A percentile compares a stretch with the other conserved stretches of the same genome.
Conservation (phyloP, 2,329 filamentous ascomycete genomes). For the Cylindrodendrum hubeiense region DNA sequence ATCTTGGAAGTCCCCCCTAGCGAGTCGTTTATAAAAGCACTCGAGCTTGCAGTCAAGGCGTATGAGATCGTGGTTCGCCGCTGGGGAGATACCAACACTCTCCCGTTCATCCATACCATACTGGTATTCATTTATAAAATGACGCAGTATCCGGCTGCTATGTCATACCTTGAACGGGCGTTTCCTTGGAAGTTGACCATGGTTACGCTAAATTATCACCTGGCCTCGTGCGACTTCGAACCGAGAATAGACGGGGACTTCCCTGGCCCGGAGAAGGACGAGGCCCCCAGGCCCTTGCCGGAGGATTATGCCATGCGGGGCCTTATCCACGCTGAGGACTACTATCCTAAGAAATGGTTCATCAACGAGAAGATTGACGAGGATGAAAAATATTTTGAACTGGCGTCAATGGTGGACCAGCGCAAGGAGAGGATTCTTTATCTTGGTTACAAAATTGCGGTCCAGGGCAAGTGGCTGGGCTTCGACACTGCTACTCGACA, state of each 20-base stretch:
- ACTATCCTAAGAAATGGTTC: constrained; percentile 73
- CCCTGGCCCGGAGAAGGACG: constrained; percentile 57
- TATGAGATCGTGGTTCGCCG: constrained; percentile 63
- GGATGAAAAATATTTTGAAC: constrained; percentile 75
- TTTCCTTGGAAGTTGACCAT: constrained; percentile 65
- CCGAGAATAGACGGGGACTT: constrained; percentile 60
- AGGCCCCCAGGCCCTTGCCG: constrained; percentile 67
- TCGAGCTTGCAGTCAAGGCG: constrained; percentile 57
- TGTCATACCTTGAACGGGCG: constrained; percentile 55
- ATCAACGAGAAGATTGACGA: constrained; percentile 69
- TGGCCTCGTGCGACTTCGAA: constrained; percentile 43
- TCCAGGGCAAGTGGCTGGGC: constrained; percentile 56
- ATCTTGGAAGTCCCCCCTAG: constrained; percentile 39
- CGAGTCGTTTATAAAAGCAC: constrained; percentile 51
- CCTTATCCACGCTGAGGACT: constrained; percentile 69
- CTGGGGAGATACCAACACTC: constrained; percentile 67
- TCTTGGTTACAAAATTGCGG: constrained; percentile 64
- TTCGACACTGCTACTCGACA: constrained; percentile 54
- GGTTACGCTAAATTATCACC: constrained; percentile 53
- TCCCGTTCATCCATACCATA: constrained; percentile 73
- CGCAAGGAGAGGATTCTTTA: constrained; percentile 71
- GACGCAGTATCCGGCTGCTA: constrained; percentile 54
- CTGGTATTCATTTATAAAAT: constrained; percentile 70
- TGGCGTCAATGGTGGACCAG: constrained; percentile 68
- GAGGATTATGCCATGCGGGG: constrained; percentile 79